Evolutionary conservation across 2,329 filamentous ascomycete species (phyloP).

Genomic region (Lomentospora prolificans): DNA sequence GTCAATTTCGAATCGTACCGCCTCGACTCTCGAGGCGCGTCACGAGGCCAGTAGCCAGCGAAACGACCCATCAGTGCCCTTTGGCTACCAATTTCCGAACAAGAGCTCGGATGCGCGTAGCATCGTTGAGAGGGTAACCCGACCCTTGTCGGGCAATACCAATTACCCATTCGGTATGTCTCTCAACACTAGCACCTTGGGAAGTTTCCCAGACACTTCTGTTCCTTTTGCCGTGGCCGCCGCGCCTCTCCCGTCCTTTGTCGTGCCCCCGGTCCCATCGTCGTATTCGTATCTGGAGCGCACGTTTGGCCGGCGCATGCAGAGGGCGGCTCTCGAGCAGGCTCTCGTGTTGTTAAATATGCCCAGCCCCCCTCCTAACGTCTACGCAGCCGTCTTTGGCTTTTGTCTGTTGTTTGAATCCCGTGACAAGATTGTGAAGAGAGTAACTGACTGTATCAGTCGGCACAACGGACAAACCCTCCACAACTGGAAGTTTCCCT

Average conservation of each 20-base stretch:
- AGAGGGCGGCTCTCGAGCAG: slow-evolving; percentile 54
- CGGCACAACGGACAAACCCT: slow-evolving; percentile 32
- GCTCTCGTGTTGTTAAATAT: slow-evolving; percentile 48
- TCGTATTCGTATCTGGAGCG: slow-evolving; percentile 55
- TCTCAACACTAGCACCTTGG: slow-evolving; percentile 14
- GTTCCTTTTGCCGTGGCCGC: background rate
- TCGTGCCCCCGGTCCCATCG: slow-evolving; percentile 30
- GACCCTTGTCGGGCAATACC: slow-evolving; percentile 29
- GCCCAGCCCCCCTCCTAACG: slow-evolving; percentile 34
- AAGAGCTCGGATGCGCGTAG: background rate
- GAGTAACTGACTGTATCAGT: slow-evolving; percentile 25
- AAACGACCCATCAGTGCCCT: background rate
- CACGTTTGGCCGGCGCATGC: slow-evolving; percentile 61
- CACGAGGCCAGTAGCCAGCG: background rate
- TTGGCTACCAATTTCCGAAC: slow-evolving; percentile 1
- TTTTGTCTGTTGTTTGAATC: slow-evolving; percentile 56
- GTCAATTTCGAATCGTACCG: background rate
- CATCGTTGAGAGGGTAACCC: background rate
- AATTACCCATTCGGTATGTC: slow-evolving; percentile 36
- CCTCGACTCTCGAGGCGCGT: background rate
- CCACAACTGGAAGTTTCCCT: slow-evolving; percentile 49
- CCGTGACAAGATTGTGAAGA: slow-evolving; percentile 34
- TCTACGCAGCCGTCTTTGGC: slow-evolving; percentile 52
- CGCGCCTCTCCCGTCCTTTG: slow-evolving; percentile 20
- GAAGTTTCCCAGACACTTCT: slow-evolving; percentile 1